Percentiles rank a stretch among this genome's conserved stretches.
These are phyloP conservation scores for Eimeria falciformis DNA, from an alignment of 169 alveolate species.

Conservation along the genomic window DNA sequence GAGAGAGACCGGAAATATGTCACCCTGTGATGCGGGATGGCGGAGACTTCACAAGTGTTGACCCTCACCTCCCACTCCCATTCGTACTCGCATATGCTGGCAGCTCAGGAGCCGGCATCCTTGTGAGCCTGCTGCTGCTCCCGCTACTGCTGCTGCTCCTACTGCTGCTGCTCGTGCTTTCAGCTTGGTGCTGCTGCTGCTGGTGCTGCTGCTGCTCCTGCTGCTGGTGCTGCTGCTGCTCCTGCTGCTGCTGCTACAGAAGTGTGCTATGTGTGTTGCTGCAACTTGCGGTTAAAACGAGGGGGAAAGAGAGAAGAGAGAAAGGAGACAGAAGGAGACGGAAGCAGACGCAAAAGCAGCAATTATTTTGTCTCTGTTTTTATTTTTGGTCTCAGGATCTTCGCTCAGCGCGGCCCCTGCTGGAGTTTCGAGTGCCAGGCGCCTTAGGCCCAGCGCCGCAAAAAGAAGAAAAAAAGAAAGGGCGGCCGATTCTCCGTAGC, in stretches of 20 bases:
- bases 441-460: neutral
- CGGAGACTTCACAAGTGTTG: conserved; percentile 53
- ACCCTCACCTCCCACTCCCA: conserved; percentile 34
- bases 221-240: no score
- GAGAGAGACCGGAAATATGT: conserved; percentile 15
- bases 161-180: neutral
- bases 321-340: no score
- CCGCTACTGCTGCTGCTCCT: no score
- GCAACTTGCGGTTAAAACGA: no score
- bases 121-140: neutral
- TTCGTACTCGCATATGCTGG: conserved; percentile 29
- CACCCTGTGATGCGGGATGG: conserved; percentile 22
- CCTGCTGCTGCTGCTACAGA: no score
- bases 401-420: conserved; percentile 6
- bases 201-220: neutral
- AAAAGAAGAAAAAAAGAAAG: neutral
- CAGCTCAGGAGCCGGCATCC: conserved; percentile 50
- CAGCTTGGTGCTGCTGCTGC: neutral
- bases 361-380: no score
- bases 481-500: neutral
- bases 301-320: no score
- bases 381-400: neutral
- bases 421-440: conserved; percentile 30
- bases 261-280: no score
- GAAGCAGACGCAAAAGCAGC: no score